A percentile compares a stretch with the other conserved stretches of the same genome.
phyloP scores from a whole-genome alignment of 495 filamentous ascomycete species.

The Penicillium samsonianum region DNA sequence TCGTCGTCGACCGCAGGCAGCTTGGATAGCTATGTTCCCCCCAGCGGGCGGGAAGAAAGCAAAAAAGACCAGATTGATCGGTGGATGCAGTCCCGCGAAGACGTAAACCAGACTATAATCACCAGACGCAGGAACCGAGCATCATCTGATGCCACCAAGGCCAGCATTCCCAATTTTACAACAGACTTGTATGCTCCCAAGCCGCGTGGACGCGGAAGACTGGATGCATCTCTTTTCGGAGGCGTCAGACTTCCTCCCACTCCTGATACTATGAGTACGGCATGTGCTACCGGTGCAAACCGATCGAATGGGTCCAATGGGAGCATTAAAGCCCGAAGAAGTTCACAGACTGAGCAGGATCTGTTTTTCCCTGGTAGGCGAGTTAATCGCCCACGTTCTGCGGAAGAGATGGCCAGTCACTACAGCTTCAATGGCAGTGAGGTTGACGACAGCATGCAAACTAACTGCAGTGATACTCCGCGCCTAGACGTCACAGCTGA shows the following conservation, averaged over 20 bases:
- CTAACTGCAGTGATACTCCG: slow-evolving; percentile 36
- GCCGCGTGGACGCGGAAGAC: slow-evolving; percentile 28
- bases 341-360: slow-evolving; percentile 20
- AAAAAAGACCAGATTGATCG: slow-evolving; percentile 29
- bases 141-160: slow-evolving; percentile 23
- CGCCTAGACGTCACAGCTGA: slow-evolving; percentile 24
- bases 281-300: slow-evolving; percentile 32
- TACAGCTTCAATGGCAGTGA: slow-evolving; percentile 35
- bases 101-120: slow-evolving; percentile 24
- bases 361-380: slow-evolving; percentile 21
- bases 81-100: slow-evolving; percentile 34
- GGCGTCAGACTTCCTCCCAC: slow-evolving; percentile 43
- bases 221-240: slow-evolving; percentile 39
- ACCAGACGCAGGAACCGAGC: slow-evolving; percentile 22
- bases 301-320: slow-evolving; percentile 32
- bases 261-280: slow-evolving; percentile 50
- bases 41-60: slow-evolving; percentile 18
- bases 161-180: slow-evolving; percentile 19
- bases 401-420: slow-evolving; percentile 34
- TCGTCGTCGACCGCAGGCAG: slow-evolving; percentile 19
- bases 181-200: slow-evolving; percentile 26
- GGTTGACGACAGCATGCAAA: slow-evolving; percentile 32
- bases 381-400: slow-evolving; percentile 40
- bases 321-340: slow-evolving; percentile 34
- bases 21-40: slow-evolving; percentile 22